Base-by-base conservation (phyloP, 306 rosid species). In the Gastrolobium villosum region DNA sequence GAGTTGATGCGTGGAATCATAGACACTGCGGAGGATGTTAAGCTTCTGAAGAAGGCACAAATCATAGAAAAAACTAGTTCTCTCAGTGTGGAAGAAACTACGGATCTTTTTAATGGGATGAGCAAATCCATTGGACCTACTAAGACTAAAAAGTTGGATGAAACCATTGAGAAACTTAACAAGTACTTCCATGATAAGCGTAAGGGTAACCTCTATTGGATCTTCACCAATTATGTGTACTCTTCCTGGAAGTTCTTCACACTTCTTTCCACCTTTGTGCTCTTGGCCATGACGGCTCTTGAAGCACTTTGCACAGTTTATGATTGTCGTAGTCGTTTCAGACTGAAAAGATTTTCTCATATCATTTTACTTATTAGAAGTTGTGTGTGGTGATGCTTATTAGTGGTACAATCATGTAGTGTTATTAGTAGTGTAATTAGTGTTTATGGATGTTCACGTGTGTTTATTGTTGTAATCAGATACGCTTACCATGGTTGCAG, bases 1-100 rank as follows among this genome's bases (percentile, higher is more conserved):
- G 78, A 85, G 13, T 3, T 77, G 46, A 85, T 77, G 88, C 11
- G 41, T 4, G 86, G 26, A 20, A 69, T 85, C 6, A 43, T 77
- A 32, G 40, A 65, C 52, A 60, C 68, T 4, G 59, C 15, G 6
- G 41, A 81, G 7, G 86, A 85, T 39, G 86, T 85, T 50, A 5
- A 28, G 57, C 14, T 71, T 9, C 70, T 80, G 11, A 54, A 7
- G 32, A 10, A 20, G 5, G 57, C 20, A 4, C 5, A 37, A 1
- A 75, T 79, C 48, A 10, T 80, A 61, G 39, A 41, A 7, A 0
- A 28, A 8, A 59, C 41, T 59, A 59, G 41, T 13, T 10, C 65
- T 28, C 35, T 75, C 4, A 32, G 5, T 5, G 73, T 39, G 10
- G 59, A 50, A 35, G 61, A 75, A n/a, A 41, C 67, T 30, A 61